phyloP scores from a whole-genome alignment of 2,329 filamentous ascomycete genomes.

The Diatrype stigma region DNA sequence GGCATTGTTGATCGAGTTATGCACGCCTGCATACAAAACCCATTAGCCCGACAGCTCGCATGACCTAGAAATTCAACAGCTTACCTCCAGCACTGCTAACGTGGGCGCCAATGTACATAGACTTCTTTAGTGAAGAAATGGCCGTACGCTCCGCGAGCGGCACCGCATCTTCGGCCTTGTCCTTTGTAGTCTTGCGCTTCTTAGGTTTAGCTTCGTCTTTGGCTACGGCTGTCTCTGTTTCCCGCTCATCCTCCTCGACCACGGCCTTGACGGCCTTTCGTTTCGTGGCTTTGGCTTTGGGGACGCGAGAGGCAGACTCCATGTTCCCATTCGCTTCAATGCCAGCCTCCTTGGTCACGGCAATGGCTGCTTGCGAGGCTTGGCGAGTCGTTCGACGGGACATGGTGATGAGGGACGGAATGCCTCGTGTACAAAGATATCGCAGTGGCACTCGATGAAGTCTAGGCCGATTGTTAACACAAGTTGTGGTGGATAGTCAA shows the following conservation, averaged over 20 bases:
- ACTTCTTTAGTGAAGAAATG: conserved; percentile 56
- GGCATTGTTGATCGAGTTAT: conserved; percentile 79
- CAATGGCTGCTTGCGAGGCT: conserved; percentile 10
- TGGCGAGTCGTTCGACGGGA: conserved; percentile 13
- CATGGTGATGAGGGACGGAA: conserved; percentile 9
- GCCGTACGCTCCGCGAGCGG: conserved; percentile 67
- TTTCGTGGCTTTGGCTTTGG: conserved; percentile 15
- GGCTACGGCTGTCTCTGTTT: conserved; percentile 6
- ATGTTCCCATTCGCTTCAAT: conserved; percentile 12
- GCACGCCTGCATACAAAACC: conserved; percentile 59
- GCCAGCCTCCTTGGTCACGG: conserved; percentile 19
- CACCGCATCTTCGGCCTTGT: conserved; percentile 42
- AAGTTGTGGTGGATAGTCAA: too few species aligned
- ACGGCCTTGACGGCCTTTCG: conserved; percentile 14
- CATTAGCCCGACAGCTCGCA: conserved; percentile 7
- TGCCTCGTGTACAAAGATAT: neutral
- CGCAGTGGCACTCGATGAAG: too few species aligned
- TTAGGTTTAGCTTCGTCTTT: conserved; percentile 27
- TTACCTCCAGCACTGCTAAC: conserved; percentile 83
- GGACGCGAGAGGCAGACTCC: conserved; percentile 5
- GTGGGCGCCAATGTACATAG: conserved; percentile 86
- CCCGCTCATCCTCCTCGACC: conserved; percentile 15
- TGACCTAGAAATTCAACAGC: conserved; percentile 13
- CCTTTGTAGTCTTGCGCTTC: conserved; percentile 39
- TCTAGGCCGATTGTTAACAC: too few species aligned